Percentiles rank a stretch among this genome's conserved stretches.
phyloP scores from a whole-genome alignment of 108 stramenopile species.

The Nitzschia palea region DNA sequence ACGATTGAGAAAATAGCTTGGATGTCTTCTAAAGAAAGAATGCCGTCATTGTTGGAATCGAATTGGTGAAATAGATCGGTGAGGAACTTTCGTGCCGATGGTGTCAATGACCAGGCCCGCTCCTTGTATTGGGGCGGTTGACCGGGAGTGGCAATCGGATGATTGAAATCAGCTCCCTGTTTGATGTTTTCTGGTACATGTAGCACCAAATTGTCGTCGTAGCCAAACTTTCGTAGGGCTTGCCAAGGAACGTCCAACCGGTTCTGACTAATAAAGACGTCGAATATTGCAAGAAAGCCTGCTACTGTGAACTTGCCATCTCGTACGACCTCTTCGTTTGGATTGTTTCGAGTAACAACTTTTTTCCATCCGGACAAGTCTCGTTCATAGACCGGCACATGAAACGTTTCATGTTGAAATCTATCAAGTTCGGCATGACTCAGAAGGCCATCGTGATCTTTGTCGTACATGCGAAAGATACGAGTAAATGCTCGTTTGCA shows the following conservation, averaged over 20 bases:
- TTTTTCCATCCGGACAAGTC: slow-evolving; percentile 80
- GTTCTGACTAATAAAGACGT: slow-evolving; percentile 81
- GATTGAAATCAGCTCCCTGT: neutral
- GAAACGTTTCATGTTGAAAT: slow-evolving; percentile 71
- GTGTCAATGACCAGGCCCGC: slow-evolving; percentile 47
- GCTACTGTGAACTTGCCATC: slow-evolving; percentile 77
- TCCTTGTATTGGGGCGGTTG: neutral
- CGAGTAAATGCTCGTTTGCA: slow-evolving; percentile 69
- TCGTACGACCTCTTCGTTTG: slow-evolving; percentile 46
- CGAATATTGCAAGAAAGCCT: slow-evolving; percentile 81
- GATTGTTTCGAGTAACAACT: slow-evolving; percentile 51
- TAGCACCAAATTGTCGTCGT: slow-evolving; percentile 69
- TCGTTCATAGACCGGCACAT: slow-evolving; percentile 55
- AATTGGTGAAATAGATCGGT: slow-evolving; percentile 67
- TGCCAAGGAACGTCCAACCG: slow-evolving; percentile 81
- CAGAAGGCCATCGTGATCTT: slow-evolving; percentile 71
- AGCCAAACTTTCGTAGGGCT: slow-evolving; percentile 72
- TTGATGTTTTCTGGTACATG: slow-evolving; percentile 52
- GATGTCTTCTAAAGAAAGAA: slow-evolving; percentile 59
- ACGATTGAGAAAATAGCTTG: slow-evolving; percentile 65
- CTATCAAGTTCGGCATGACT: slow-evolving; percentile 69
- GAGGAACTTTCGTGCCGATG: slow-evolving; percentile 55
- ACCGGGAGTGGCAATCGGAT: neutral
- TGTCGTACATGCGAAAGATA: slow-evolving; percentile 81
- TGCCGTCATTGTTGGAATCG: slow-evolving; percentile 63